A percentile compares a stretch with the other conserved stretches of the same genome.
Evolutionary conservation across 2,329 filamentous ascomycete genomes (phyloP).

Genomic region (Cucurbitaria berberidis): DNA sequence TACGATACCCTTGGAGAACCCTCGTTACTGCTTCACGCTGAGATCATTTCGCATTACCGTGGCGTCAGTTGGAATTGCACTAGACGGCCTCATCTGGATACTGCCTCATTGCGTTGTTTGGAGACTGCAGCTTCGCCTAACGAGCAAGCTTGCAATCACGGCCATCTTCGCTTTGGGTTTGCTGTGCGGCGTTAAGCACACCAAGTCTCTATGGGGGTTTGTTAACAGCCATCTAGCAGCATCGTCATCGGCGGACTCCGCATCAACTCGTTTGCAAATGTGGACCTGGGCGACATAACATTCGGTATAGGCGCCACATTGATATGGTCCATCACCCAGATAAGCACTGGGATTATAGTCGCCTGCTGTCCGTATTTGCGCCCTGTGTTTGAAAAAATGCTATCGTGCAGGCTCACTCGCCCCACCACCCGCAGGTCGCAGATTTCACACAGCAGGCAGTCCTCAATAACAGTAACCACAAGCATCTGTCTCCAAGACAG

Average conservation of each 20-base stretch:
- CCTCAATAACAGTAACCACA: slow-evolving; percentile 27
- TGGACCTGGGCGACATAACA: slow-evolving; percentile 17
- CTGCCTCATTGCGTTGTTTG: slow-evolving; percentile 36
- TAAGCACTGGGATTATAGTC: slow-evolving; percentile 33
- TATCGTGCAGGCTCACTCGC: slow-evolving; percentile 18
- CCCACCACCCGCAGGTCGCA: neutral
- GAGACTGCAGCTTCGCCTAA: slow-evolving; percentile 25
- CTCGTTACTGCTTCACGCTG: slow-evolving; percentile 24
- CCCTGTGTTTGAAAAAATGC: slow-evolving; percentile 29
- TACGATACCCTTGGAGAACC: slow-evolving; percentile 18
- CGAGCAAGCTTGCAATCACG: slow-evolving; percentile 33
- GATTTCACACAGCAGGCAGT: neutral
- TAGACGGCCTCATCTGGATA: slow-evolving; percentile 31
- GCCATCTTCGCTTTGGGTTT: slow-evolving; percentile 32
- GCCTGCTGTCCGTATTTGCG: slow-evolving; percentile 32
- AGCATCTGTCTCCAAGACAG: slow-evolving; percentile 21
- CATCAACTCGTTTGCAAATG: slow-evolving; percentile 9
- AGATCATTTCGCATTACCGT: slow-evolving; percentile 16
- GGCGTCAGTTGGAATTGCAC: slow-evolving; percentile 16
- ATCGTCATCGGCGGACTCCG: slow-evolving; percentile 23
- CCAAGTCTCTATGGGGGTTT: neutral
- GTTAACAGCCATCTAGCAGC: slow-evolving; percentile 22
- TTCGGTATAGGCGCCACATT: slow-evolving; percentile 21
- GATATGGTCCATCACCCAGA: slow-evolving; percentile 28
- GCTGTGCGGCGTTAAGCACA: slow-evolving; percentile 15